Conservation (phyloP, 225 moss, liverwort and hornwort species). For the Takakia lepidozioides region DNA sequence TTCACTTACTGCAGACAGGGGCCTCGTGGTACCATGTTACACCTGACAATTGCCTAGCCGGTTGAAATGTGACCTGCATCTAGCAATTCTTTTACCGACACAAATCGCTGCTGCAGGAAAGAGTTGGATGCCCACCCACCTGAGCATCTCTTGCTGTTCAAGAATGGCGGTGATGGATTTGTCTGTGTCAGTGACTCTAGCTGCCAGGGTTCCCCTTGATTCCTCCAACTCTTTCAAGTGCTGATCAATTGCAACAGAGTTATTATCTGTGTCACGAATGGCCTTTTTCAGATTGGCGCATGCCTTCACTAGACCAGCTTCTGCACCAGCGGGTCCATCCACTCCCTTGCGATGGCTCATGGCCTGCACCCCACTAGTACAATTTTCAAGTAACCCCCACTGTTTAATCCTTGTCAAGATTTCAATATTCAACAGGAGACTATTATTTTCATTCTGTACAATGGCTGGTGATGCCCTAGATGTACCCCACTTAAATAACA, state of each 20-base stretch:
- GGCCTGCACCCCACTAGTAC: conserved; percentile 21
- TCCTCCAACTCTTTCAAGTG: conserved; percentile 28
- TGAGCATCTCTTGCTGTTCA: conserved; percentile 38
- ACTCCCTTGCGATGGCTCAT: conserved; percentile 51
- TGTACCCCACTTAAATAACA: background rate
- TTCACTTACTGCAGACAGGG: too few species aligned
- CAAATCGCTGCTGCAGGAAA: too few species aligned
- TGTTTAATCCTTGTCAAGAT: too few species aligned
- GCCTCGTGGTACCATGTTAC: too few species aligned
- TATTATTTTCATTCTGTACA: background rate
- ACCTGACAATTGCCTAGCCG: too few species aligned
- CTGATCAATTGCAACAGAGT: conserved; percentile 23
- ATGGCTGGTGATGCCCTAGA: too few species aligned
- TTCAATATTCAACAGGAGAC: background rate
- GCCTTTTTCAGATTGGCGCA: conserved; percentile 45
- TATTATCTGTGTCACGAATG: conserved; percentile 32
- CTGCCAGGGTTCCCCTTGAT: conserved; percentile 2
- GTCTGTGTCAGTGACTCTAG: conserved; percentile 8
- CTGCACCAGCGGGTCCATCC: conserved; percentile 64
- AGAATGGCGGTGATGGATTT: conserved; percentile 2
- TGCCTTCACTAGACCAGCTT: conserved; percentile 40
- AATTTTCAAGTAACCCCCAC: background rate
- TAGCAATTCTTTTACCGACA: too few species aligned
- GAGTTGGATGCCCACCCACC: conserved; percentile 9
- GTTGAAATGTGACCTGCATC: too few species aligned